Conservation (phyloP, 176 grass and related monocot genomes). For the Oryza australiensis region DNA sequence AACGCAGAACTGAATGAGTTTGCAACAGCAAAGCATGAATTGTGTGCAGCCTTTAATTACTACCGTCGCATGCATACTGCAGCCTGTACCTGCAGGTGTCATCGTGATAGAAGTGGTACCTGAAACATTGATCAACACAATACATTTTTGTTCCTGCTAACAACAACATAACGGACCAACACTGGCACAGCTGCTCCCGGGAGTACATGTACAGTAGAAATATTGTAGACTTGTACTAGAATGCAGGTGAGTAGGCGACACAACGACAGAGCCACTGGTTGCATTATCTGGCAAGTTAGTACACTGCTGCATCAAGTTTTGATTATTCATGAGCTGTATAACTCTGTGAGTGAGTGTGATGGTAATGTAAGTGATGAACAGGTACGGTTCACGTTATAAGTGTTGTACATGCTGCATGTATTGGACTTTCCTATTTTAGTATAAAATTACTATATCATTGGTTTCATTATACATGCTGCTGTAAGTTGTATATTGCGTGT, state of each 20-base stretch:
- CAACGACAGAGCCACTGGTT: not conserved
- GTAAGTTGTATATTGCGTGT: not conserved
- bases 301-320: not conserved
- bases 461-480: not conserved
- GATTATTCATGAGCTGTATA: not conserved
- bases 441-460: not conserved
- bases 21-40: not conserved
- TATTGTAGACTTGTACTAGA: not conserved
- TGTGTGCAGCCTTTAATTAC: not conserved
- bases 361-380: not conserved
- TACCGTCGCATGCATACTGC: not conserved
- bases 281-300: not conserved
- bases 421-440: not conserved
- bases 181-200: not conserved
- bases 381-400: not conserved
- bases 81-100: not conserved
- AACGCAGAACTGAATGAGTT: not conserved
- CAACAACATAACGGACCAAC: not conserved
- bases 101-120: not conserved
- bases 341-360: not conserved
- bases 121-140: not conserved
- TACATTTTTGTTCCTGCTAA: not conserved
- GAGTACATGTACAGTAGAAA: not conserved
- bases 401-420: not conserved
- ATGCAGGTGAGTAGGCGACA: not conserved